Evolutionary conservation across 108 stramenopile genomes (phyloP).

Genomic region (Pseudonitzschia pungens): DNA sequence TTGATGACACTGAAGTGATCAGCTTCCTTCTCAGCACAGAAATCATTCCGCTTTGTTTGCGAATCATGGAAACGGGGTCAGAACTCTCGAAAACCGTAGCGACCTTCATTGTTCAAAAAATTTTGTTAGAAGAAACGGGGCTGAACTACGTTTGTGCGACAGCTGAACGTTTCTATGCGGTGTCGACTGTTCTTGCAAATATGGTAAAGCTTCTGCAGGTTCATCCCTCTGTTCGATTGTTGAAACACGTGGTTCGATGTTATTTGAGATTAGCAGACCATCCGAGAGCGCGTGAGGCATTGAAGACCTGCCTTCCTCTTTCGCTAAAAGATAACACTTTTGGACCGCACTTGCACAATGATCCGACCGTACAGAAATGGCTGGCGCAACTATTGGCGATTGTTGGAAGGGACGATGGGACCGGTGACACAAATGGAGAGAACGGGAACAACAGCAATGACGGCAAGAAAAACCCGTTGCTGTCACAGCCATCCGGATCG

Average conservation of each 20-base stretch:
- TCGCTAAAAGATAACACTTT: slow-evolving; percentile 92
- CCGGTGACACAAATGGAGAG: not conserved
- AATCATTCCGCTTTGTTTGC: slow-evolving; percentile 64
- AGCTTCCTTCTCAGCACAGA: slow-evolving; percentile 96
- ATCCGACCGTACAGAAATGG: slow-evolving; percentile 92
- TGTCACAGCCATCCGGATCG: slow-evolving; percentile 1
- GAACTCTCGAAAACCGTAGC: slow-evolving; percentile 98
- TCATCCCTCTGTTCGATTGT: slow-evolving; percentile 87
- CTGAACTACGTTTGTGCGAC: slow-evolving; percentile 99
- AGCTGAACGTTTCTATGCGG: slow-evolving; percentile 98
- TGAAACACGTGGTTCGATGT: slow-evolving; percentile 99
- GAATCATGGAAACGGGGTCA: slow-evolving; percentile 87
- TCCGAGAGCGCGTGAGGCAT: slow-evolving; percentile 91
- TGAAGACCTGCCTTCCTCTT: slow-evolving; percentile 90
- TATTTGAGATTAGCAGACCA: slow-evolving; percentile 96
- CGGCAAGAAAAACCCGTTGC: not conserved
- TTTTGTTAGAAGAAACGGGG: slow-evolving; percentile 96
- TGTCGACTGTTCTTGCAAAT: slow-evolving; percentile 89
- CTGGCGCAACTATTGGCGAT: slow-evolving; percentile 72
- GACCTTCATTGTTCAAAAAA: slow-evolving; percentile 99
- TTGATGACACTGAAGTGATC: slow-evolving; percentile 98
- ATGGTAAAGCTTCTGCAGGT: slow-evolving; percentile 90
- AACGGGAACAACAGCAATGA: slow-evolving; percentile 1
- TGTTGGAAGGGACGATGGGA: slow-evolving; percentile 43
- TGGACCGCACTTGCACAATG: slow-evolving; percentile 72